Percentiles rank a stretch among this genome's conserved stretches.
Conservation (phyloP, 2,329 filamentous ascomycete species). For the Teratosphaeria pseudoeucalypti region DNA sequence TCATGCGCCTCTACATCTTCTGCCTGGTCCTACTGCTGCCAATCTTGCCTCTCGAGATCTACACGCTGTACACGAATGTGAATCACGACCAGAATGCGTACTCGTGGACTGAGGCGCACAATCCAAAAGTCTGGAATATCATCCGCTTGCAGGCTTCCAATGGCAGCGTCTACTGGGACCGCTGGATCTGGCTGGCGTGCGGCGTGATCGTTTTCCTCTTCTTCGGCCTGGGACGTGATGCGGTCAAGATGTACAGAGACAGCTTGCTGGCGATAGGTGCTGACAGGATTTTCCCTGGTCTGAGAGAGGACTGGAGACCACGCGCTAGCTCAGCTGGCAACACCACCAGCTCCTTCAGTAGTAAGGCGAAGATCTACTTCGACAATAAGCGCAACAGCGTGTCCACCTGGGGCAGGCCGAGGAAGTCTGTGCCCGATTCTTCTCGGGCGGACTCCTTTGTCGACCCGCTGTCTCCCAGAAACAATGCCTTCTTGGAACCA, state of each 20-base stretch:
- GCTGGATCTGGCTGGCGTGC: constrained; percentile 46
- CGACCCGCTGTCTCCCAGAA: constrained; percentile 12
- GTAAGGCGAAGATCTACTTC: constrained; percentile 19
- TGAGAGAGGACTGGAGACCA: constrained; percentile 2
- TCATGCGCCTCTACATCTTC: constrained; percentile 51
- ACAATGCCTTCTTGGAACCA: constrained; percentile 12
- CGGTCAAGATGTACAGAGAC: constrained; percentile 43
- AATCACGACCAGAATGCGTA: constrained; percentile 12
- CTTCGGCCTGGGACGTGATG: constrained; percentile 55
- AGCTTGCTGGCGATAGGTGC: constrained; percentile 35
- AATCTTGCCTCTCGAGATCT: constrained; percentile 45
- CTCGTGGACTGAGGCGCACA: constrained; percentile 45
- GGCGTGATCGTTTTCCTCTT: constrained; percentile 51
- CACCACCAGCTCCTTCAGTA: constrained; percentile 15
- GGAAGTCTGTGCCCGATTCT: not conserved
- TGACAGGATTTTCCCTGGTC: constrained; percentile 14
- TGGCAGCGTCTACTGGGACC: constrained; percentile 41
- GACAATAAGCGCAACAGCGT: constrained; percentile 3
- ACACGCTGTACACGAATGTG: constrained; percentile 37
- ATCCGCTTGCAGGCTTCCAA: constrained; percentile 39
- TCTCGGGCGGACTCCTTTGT: constrained; percentile 2
- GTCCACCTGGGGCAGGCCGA: not conserved
- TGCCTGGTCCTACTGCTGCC: constrained; percentile 40
- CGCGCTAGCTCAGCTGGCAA: constrained; percentile 3
- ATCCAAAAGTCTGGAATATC: constrained; percentile 34